These are phyloP conservation scores for Plasmopara muralis DNA, from an alignment of 352 stramenopile genomes.

Conservation along the genomic window DNA sequence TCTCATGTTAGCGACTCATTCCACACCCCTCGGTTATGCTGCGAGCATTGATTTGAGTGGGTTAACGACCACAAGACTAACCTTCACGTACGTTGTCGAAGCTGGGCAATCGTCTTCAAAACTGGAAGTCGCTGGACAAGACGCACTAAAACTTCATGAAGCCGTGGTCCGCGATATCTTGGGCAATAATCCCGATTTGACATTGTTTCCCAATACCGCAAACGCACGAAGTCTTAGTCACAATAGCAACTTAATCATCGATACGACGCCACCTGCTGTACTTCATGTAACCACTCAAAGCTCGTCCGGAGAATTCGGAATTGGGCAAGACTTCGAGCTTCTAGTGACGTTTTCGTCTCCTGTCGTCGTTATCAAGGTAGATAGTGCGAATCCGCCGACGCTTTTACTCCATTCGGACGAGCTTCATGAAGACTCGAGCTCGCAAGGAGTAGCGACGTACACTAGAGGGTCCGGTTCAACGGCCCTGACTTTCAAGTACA, in stretches of 20 bases:
- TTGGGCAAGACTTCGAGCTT: conserved; percentile 43
- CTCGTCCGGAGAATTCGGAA: conserved; percentile 51
- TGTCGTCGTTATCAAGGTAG: conserved; percentile 29
- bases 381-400: conserved; percentile 13
- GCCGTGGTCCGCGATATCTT: conserved; percentile 34
- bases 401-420: conserved; percentile 45
- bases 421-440: conserved; percentile 39
- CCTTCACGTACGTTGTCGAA: conserved; percentile 50
- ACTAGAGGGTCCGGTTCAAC: conserved; percentile 41
- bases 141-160: conserved; percentile 41
- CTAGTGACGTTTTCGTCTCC: conserved; percentile 44
- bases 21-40: conserved; percentile 32
- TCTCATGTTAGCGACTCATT: conserved; percentile 37
- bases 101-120: conserved; percentile 25
- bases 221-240: conserved; percentile 48
- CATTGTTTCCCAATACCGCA: conserved; percentile 31
- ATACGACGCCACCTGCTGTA: conserved; percentile 41
- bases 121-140: conserved; percentile 36
- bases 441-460: conserved; percentile 39
- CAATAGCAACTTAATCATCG: conserved; percentile 51
- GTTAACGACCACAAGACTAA: conserved; percentile 25
- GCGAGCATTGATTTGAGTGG: conserved; percentile 52
- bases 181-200: conserved; percentile 45
- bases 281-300: conserved; percentile 35
- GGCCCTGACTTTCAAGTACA: conserved; percentile 54